phyloP scores from a whole-genome alignment of 257 asterid species.

The Plectranthus barbatus region DNA sequence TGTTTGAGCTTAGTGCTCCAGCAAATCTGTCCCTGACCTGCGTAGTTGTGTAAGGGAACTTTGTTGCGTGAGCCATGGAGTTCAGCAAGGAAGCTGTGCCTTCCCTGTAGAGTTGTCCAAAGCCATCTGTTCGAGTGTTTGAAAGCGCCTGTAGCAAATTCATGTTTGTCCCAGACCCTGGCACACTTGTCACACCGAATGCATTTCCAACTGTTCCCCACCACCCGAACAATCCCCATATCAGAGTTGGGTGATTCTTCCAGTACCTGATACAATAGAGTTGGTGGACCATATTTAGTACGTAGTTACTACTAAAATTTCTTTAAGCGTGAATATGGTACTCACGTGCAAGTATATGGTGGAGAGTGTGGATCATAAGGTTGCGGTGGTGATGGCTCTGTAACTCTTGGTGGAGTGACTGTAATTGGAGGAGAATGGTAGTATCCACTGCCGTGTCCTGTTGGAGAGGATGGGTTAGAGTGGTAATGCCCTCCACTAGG shows the following conservation, averaged over 20 bases:
- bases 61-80: slow-evolving; percentile 41
- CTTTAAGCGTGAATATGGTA: background rate
- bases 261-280: slow-evolving; percentile 50
- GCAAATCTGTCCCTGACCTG: slow-evolving; percentile 61
- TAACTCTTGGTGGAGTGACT: slow-evolving; percentile 18
- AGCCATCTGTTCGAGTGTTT: slow-evolving; percentile 50
- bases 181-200: slow-evolving; percentile 30
- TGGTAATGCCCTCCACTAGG: slow-evolving; percentile 46
- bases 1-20: slow-evolving; percentile 54
- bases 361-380: slow-evolving; percentile 65
- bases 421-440: slow-evolving; percentile 28
- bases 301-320: no score
- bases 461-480: slow-evolving; percentile 7
- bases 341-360: slow-evolving; percentile 83
- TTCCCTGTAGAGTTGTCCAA: slow-evolving; percentile 74
- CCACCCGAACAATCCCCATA: slow-evolving; percentile 50
- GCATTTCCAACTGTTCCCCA: slow-evolving; percentile 42
- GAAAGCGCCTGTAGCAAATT: slow-evolving; percentile 62
- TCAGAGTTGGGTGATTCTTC: slow-evolving; percentile 43
- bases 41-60: slow-evolving; percentile 51
- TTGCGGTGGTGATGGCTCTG: slow-evolving; percentile 35
- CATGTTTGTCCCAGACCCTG: slow-evolving; percentile 37
- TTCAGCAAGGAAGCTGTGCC: slow-evolving; percentile 84
- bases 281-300: no score
- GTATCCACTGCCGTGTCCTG: background rate